These are phyloP conservation scores for Themeda triandra DNA, from an alignment of 176 grass and related monocot species.

Conservation along the genomic window DNA sequence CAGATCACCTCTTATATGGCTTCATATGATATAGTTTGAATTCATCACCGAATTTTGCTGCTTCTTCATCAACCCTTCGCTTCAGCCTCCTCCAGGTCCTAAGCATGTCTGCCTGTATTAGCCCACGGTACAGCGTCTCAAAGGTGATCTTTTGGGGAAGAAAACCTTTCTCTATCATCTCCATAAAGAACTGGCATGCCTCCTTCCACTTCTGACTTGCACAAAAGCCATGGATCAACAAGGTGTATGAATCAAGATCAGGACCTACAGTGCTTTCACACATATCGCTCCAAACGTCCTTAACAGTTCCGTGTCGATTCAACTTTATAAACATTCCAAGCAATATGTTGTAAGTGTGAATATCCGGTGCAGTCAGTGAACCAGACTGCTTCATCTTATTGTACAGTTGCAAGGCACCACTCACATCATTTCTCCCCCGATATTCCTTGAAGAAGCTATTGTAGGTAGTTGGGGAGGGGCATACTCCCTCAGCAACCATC, in stretches of 20 bases:
- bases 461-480: conserved; percentile 67
- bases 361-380: conserved; percentile 51
- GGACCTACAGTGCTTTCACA: conserved; percentile 60
- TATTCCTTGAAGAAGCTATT: conserved; percentile 99
- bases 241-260: conserved; percentile 92
- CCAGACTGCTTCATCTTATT: conserved; percentile 71
- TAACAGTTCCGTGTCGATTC: conserved; percentile 40
- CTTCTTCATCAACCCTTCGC: conserved; percentile 86
- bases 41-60: conserved; percentile 74
- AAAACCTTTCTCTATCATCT: conserved; percentile 98
- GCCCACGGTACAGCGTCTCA: conserved; percentile 73
- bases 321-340: conserved; percentile 82
- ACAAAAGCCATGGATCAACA: conserved; percentile 79
- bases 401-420: conserved; percentile 62
- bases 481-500: conserved; percentile 67
- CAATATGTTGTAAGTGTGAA: conserved; percentile 87
- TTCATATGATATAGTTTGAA: conserved; percentile 77
- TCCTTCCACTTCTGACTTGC: conserved; percentile 74
- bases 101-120: conserved; percentile 92
- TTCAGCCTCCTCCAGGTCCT: conserved; percentile 94
- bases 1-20: conserved; percentile 81
- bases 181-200: conserved; percentile 96
- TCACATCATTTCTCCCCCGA: conserved; percentile 71
- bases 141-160: conserved; percentile 91
- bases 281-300: conserved; percentile 86